phyloP scores from a whole-genome alignment of 1,284 basidiomycete species.

The Moniliella sp. region DNA sequence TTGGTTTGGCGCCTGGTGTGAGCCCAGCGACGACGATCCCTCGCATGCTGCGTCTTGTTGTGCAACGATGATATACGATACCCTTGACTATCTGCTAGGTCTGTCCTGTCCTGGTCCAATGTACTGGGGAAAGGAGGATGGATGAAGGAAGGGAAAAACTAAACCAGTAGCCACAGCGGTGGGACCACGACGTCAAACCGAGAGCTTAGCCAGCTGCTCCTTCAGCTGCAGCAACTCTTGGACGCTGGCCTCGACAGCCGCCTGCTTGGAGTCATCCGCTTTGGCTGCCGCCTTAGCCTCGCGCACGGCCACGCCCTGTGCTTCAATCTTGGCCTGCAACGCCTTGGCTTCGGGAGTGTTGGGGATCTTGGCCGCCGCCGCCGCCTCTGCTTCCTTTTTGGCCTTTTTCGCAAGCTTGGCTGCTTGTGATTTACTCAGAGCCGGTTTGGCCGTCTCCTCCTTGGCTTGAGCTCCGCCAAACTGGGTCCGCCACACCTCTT shows the following conservation, averaged over 20 bases:
- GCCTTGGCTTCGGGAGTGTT: conserved; percentile 20
- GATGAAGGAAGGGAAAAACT: too few relatives aligned
- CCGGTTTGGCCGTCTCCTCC: too few relatives aligned
- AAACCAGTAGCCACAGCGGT: too few relatives aligned
- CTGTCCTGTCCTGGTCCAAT: too few relatives aligned
- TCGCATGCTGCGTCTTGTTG: too few relatives aligned
- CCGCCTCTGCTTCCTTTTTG: conserved; percentile 15
- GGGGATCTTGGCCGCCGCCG: conserved; percentile 4
- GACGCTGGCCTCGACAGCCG: conserved; percentile 5
- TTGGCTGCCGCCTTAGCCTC: conserved; percentile 8
- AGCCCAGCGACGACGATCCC: too few relatives aligned
- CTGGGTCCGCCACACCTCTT: conserved; percentile 55
- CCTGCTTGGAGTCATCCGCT: conserved; percentile 1
- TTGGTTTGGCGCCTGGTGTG: too few relatives aligned
- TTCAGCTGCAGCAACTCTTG: conserved; percentile 9
- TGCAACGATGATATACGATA: too few relatives aligned
- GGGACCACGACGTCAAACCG: too few relatives aligned
- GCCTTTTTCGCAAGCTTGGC: conserved; percentile 25
- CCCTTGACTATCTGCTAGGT: too few relatives aligned
- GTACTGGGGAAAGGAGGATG: too few relatives aligned
- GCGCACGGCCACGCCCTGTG: conserved; percentile 15
- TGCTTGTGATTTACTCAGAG: conserved; percentile 28
- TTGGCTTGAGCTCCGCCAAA: conserved; percentile 49
- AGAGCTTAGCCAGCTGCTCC: too few relatives aligned
- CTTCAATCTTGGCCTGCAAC: conserved; percentile 13